Percentiles rank a stretch among this genome's conserved stretches.
Evolutionary conservation across 192 early-diverging fungal genomes (phyloP).

Genomic region (Mortierella antarctica): DNA sequence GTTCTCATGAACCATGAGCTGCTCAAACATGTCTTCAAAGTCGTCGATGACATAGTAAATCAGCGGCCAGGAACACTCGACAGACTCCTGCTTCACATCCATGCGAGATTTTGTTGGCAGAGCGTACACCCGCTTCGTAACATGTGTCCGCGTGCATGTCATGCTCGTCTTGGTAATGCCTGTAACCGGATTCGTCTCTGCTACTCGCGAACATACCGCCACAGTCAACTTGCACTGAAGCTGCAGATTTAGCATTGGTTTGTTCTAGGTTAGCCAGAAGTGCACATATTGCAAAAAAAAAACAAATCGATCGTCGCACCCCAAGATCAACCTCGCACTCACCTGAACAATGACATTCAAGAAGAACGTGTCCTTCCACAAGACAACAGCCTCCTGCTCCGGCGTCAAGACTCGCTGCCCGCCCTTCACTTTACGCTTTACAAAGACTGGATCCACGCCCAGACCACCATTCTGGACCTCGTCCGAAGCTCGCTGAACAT

Average conservation of each 20-base stretch:
- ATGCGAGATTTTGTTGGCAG: slow-evolving; percentile 92
- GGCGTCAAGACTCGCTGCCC: slow-evolving; percentile 15
- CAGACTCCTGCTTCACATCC: slow-evolving; percentile 88
- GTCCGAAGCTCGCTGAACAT: slow-evolving; percentile 67
- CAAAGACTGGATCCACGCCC: slow-evolving; percentile 80
- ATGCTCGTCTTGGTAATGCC: slow-evolving; percentile 63
- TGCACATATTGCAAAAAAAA: not conserved
- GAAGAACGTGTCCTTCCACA: slow-evolving; percentile 94
- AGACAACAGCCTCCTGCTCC: slow-evolving; percentile 72
- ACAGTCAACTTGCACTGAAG: slow-evolving; percentile 92
- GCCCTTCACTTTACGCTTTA: slow-evolving; percentile 74
- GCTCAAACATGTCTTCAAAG: slow-evolving; percentile 90
- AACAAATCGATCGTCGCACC: not conserved
- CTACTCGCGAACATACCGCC: slow-evolving; percentile 78
- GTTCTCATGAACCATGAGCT: slow-evolving; percentile 83
- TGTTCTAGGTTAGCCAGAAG: not conserved
- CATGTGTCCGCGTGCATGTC: slow-evolving; percentile 79
- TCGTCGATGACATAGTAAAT: slow-evolving; percentile 96
- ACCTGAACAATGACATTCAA: slow-evolving; percentile 90
- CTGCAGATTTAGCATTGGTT: slow-evolving; percentile 11
- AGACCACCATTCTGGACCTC: slow-evolving; percentile 53
- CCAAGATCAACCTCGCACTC: not conserved
- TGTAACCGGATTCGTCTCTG: slow-evolving; percentile 30
- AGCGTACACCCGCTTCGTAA: slow-evolving; percentile 85
- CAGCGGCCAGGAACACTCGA: slow-evolving; percentile 90